These are phyloP conservation scores for Perkinsus marinus DNA, from an alignment of 169 alveolate genomes.

Conservation along the genomic window DNA sequence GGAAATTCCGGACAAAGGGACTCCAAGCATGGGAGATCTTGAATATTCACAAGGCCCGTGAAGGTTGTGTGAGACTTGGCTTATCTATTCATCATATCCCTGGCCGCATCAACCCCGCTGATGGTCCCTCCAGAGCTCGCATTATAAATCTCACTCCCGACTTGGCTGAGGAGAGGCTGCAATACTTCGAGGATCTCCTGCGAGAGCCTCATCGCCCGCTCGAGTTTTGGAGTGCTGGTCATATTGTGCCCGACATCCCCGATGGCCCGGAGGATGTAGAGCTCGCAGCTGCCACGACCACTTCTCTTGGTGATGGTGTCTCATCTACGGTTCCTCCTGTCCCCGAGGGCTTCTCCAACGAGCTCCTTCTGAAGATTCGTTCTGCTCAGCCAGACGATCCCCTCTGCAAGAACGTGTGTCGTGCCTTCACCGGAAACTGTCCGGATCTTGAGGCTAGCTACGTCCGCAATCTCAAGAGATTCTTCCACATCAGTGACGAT, in stretches of 20 bases:
- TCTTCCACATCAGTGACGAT: background rate
- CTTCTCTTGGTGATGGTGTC: background rate
- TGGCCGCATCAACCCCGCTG: background rate
- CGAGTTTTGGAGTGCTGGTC: background rate
- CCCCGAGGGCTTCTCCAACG: background rate
- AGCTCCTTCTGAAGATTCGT: background rate
- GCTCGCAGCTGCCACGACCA: background rate
- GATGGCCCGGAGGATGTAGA: background rate
- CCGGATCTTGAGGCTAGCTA: background rate
- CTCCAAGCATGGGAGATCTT: background rate
- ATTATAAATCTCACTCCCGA: background rate
- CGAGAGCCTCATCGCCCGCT: background rate
- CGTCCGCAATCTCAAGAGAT: background rate
- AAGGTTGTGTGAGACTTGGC: background rate
- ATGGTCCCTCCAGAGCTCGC: background rate
- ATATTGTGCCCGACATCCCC: background rate
- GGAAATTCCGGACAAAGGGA: background rate
- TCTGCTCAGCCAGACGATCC: background rate
- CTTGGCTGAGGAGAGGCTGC: background rate
- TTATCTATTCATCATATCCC: background rate
- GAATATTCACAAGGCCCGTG: background rate
- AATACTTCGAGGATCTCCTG: background rate
- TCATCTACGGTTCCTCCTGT: background rate
- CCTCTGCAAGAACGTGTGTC: background rate
- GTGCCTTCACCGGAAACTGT: background rate